Percentiles rank a stretch among this genome's conserved stretches.
phyloP scores from a whole-genome alignment of 139 green algal species.

The Protoeuglena noctilucae region DNA sequence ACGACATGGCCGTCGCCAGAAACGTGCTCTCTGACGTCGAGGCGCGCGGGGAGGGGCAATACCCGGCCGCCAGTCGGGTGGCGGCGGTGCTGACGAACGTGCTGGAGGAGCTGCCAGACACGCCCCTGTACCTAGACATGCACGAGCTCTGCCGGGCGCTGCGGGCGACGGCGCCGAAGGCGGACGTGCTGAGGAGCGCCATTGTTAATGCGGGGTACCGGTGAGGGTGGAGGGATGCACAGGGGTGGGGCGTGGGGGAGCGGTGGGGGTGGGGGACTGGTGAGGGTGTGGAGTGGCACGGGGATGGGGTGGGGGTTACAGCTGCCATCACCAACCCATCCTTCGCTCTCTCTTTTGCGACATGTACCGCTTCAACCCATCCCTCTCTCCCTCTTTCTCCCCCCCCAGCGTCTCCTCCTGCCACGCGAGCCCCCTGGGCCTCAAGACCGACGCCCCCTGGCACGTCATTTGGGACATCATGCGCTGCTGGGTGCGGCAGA shows the following conservation, averaged over 20 bases:
- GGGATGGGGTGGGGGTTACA: no score
- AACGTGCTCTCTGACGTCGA: neutral
- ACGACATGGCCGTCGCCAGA: constrained; percentile 57
- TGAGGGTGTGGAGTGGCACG: no score
- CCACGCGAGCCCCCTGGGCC: constrained; percentile 68
- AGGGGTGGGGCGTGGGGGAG: no score
- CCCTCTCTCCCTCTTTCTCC: no score
- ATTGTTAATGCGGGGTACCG: constrained; percentile 68
- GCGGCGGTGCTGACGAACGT: constrained; percentile 53
- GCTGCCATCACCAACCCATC: no score
- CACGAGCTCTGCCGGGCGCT: constrained; percentile 65
- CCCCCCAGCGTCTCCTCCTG: constrained; percentile 53
- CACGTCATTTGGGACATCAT: constrained; percentile 64
- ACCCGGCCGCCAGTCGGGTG: constrained; percentile 43
- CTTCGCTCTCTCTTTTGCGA: no score
- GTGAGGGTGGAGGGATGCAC: constrained; percentile 10
- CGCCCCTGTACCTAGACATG: constrained; percentile 63
- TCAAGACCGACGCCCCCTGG: constrained; percentile 88
- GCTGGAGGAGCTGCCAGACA: constrained; percentile 62
- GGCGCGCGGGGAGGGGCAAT: no score
- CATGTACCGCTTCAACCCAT: no score
- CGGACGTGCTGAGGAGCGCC: constrained; percentile 59
- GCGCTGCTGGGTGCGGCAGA: constrained; percentile 75
- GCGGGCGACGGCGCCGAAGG: constrained; percentile 39
- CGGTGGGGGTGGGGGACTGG: no score